These are phyloP conservation scores for Singerocomus rubriflavus DNA, from an alignment of 1,284 basidiomycete genomes.

Conservation along the genomic window DNA sequence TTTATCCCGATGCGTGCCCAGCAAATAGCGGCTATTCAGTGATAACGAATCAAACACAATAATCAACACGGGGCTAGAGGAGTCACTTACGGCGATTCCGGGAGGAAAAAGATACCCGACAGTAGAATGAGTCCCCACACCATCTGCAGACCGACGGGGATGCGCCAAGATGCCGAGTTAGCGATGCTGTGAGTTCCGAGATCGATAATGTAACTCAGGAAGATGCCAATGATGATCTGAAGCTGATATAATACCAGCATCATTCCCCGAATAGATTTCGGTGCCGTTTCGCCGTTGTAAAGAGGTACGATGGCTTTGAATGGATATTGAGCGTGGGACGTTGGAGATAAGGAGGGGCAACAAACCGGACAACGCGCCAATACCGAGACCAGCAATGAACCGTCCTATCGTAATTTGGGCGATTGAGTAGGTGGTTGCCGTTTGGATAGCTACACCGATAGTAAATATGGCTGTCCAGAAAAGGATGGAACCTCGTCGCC, in stretches of 20 bases:
- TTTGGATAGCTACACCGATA: constrained; percentile 68
- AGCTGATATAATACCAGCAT: constrained; percentile 74
- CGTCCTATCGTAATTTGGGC: constrained; percentile 68
- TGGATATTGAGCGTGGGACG: neutral
- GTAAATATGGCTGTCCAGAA: constrained; percentile 75
- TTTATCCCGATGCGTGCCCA: constrained; percentile 47
- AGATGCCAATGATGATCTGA: constrained; percentile 44
- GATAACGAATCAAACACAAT: neutral
- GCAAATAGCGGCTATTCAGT: constrained; percentile 51
- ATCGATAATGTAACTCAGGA: constrained; percentile 18
- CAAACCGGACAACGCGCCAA: constrained; percentile 67
- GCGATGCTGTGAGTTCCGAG: constrained; percentile 45
- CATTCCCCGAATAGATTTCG: constrained; percentile 70
- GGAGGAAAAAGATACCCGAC: constrained; percentile 71
- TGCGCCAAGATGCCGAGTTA: constrained; percentile 67
- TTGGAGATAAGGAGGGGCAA: neutral
- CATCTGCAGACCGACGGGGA: constrained; percentile 68
- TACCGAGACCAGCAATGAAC: constrained; percentile 69
- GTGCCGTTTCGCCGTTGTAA: constrained; percentile 78
- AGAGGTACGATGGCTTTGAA: constrained; percentile 67
- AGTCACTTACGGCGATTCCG: constrained; percentile 66
- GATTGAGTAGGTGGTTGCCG: constrained; percentile 56
- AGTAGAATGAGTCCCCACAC: constrained; percentile 64
- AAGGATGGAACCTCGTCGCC: constrained; percentile 68
- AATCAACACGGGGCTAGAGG: neutral